Evolutionary conservation across 345 rosid species (phyloP).

Genomic region (Luvunga scandens): DNA sequence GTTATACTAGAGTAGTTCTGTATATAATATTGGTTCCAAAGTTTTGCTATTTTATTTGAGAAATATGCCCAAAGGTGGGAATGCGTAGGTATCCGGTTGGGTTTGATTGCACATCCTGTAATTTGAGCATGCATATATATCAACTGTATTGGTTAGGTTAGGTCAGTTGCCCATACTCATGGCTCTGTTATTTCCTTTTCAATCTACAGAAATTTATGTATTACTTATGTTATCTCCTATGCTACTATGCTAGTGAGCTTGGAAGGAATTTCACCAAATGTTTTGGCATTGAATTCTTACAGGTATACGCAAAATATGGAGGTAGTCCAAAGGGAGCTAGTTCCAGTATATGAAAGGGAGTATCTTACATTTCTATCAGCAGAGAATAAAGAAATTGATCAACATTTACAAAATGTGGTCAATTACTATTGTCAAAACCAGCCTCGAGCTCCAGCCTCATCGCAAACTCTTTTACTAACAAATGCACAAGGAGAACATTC

Average conservation of each 20-base stretch:
- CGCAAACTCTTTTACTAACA: no score
- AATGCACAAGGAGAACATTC: no score
- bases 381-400: constrained; percentile 1
- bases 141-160: not conserved
- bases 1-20: not conserved
- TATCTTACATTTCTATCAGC: not conserved
- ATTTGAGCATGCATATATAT: not conserved
- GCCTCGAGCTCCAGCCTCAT: no score
- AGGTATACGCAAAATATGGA: not conserved
- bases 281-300: not conserved
- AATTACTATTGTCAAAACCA: no score
- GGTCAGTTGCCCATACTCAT: not conserved
- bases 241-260: not conserved
- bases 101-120: not conserved
- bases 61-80: not conserved
- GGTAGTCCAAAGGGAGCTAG: not conserved
- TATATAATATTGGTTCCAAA: not conserved
- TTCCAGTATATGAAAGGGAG: not conserved
- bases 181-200: not conserved
- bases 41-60: not conserved
- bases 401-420: not conserved
- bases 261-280: not conserved
- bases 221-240: not conserved
- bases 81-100: not conserved
- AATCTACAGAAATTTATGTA: not conserved